These are phyloP conservation scores for Leccinellum luteum DNA, from an alignment of 768 basidiomycete genomes.

Conservation along the genomic window DNA sequence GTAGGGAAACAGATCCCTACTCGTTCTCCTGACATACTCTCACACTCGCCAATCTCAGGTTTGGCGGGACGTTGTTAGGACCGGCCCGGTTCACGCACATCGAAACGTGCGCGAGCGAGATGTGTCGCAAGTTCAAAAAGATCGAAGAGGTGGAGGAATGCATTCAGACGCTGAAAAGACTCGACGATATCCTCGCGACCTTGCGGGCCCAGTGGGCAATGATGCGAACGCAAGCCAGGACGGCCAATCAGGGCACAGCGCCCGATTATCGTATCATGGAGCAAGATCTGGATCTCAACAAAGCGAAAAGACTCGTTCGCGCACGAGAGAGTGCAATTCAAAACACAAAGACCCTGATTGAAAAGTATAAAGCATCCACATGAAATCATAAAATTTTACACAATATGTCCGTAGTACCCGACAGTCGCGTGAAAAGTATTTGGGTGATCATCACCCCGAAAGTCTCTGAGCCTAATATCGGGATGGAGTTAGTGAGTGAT, in stretches of 20 bases:
- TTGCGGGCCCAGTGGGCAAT: slow-evolving; percentile 45
- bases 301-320: slow-evolving; percentile 62
- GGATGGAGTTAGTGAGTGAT: slow-evolving; percentile 10
- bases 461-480: not conserved
- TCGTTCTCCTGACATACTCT: not conserved
- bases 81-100: slow-evolving; percentile 76
- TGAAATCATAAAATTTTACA: not conserved
- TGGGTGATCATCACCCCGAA: not conserved
- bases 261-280: slow-evolving; percentile 47
- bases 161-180: slow-evolving; percentile 50
- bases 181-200: slow-evolving; percentile 61
- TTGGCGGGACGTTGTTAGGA: slow-evolving; percentile 77
- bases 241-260: slow-evolving; percentile 16
- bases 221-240: not conserved
- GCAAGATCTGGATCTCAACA: slow-evolving; percentile 50
- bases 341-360: slow-evolving; percentile 55
- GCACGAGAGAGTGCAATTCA: slow-evolving; percentile 70
- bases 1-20: too few species aligned
- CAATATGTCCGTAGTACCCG: not conserved
- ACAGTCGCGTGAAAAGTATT: slow-evolving; percentile 2
- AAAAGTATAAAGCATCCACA: slow-evolving; percentile 31
- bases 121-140: slow-evolving; percentile 64
- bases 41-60: slow-evolving; percentile 46
- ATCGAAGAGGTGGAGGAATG: slow-evolving; percentile 67
- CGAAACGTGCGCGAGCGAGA: slow-evolving; percentile 71